Base-by-base conservation (phyloP, 345 rosid genomes). In the Toxicodendron radicans region DNA sequence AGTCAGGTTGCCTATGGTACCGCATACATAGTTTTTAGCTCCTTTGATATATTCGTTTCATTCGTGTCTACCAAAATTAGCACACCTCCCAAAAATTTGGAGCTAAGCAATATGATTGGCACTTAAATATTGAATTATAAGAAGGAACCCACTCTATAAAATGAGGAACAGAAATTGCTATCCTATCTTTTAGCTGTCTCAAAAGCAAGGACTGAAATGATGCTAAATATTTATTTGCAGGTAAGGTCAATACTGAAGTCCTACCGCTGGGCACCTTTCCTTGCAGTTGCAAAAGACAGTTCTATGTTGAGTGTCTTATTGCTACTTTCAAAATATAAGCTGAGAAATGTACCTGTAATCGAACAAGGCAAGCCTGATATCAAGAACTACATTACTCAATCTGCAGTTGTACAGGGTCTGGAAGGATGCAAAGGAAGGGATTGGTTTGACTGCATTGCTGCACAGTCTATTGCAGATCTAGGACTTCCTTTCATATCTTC, bases 401-500 rank as follows among this genome's bases (percentile, higher is more conserved):
- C 97, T 65, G 95, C 97, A 4, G 81, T 92, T 66, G 82, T 95
- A 79, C 88, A 83, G 24, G 98, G 95, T 63, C 93, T 91, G 17
- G 89, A 94, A 76, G 86, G 87, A 14, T 92, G 97, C 80, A 84
- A 75, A 75, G 97, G 98, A 11, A 89, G 97, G 85, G 97, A 91
- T 79, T 95, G 97, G 97, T 95, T 95, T 48, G 97, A 95, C 76
- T 80, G 83, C 71, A 89, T 92, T 35, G 79, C 97, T 0, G 72
- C 88, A 58, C 78, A 68, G 13, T 83, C 89, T n/a, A 87, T 95
- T 58, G 79, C 91, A 41, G 92, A 92, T 82, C 79, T 91, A 4
- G 99, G 99, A 68, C 91, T 95, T 60, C 99, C 97, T 59, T 89
- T 95, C 72, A 88, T 91, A 90, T 85, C 92, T 24, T 27, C 90